Conservation (phyloP, 495 filamentous ascomycete species). For the Clavariopsis aquatica region DNA sequence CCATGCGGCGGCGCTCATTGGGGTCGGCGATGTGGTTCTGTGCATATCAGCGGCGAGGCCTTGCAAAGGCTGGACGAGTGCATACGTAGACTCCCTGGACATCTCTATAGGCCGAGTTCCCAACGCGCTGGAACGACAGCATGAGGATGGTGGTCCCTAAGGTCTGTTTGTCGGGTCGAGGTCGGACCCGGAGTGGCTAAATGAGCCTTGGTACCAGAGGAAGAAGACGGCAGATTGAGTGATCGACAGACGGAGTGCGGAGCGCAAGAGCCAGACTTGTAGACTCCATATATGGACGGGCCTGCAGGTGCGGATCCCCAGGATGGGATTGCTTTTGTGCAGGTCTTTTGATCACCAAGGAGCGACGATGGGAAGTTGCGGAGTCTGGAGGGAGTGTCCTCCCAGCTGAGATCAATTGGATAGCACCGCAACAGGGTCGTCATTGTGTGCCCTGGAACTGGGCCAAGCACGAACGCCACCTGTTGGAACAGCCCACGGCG, state of each 20-base stretch:
- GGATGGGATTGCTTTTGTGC: conserved; percentile 10
- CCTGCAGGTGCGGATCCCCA: too few species aligned
- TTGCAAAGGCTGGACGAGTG: neutral
- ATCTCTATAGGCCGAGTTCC: conserved; percentile 38
- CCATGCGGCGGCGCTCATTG: conserved; percentile 71
- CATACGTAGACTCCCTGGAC: conserved; percentile 34
- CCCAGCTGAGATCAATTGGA: conserved; percentile 23
- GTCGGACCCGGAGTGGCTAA: neutral
- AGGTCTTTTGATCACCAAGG: conserved; percentile 1
- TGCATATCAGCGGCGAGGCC: conserved; percentile 32
- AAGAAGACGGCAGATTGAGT: neutral
- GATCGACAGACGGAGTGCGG: conserved; percentile 13
- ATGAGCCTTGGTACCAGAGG: neutral
- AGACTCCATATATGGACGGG: neutral
- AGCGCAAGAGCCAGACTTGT: neutral
- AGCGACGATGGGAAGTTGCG: neutral
- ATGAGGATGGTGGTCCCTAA: conserved; percentile 9
- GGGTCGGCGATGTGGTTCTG: conserved; percentile 63
- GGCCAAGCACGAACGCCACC: conserved; percentile 24
- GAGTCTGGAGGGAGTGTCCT: conserved; percentile 16
- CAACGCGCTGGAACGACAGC: conserved; percentile 27
- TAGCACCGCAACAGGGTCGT: neutral
- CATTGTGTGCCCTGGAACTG: conserved; percentile 14
- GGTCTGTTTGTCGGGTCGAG: neutral
- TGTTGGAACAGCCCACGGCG: conserved; percentile 12